phyloP scores from a whole-genome alignment of 1,284 basidiomycete species.

The Ceratobasidium sp. region DNA sequence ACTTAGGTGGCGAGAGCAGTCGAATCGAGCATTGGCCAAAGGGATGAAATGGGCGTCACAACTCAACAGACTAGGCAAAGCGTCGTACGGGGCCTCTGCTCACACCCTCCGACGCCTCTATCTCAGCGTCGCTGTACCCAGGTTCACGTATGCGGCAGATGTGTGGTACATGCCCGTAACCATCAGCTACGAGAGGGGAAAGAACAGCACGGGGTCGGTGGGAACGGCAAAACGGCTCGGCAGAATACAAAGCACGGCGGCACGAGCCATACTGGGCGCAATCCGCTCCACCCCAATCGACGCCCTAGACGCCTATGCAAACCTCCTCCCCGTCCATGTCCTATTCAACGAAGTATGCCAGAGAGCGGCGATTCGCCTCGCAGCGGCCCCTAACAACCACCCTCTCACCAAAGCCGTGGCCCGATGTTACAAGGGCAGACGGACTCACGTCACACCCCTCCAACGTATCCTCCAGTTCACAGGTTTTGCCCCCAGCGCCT shows the following conservation, averaged over 20 bases:
- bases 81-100: not conserved
- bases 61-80: not conserved
- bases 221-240: not conserved
- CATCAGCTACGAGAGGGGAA: no score
- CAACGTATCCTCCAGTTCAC: not conserved
- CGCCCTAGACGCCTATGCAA: not conserved
- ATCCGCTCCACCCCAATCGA: slow-evolving; percentile 4
- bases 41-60: not conserved
- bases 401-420: not conserved
- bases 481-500: no score
- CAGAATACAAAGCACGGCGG: not conserved
- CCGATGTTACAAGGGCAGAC: not conserved
- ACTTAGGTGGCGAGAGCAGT: not conserved
- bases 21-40: not conserved
- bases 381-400: not conserved
- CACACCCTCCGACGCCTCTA: not conserved
- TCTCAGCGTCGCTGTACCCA: not conserved
- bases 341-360: slow-evolving; percentile 12
- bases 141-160: not conserved
- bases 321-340: not conserved
- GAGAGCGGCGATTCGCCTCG: not conserved
- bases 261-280: slow-evolving; percentile 10
- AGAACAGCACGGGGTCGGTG: not conserved
- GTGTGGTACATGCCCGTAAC: not conserved
- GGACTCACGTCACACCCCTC: not conserved